Evolutionary conservation across 2,329 filamentous ascomycete genomes (phyloP), one percentile per base, ranked within the genome.

Genomic region (Chaetothyriales sp.): DNA sequence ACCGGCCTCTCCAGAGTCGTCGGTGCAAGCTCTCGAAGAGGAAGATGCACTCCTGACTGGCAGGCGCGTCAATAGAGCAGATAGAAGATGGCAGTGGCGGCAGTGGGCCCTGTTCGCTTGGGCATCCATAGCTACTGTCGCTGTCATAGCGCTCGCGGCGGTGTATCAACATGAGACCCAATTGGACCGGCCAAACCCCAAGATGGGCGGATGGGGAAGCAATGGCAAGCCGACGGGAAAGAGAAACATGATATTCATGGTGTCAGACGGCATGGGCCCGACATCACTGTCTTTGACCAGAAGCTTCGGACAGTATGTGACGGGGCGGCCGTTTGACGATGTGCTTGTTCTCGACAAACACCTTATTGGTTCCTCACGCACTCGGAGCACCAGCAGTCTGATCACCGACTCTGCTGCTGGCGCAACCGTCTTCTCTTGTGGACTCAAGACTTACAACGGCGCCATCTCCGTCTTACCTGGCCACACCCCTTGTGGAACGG

Each of bases 391-490:
- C 59, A 88, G 78, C 63, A 90, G 84, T 52, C 73, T 97, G 55
- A 85, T 98, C 49, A 98, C 92, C 1, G 92, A 98, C 69, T 94
- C 86, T 54, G 92, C 92, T 4, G 92, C 92, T n/a, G 92, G 92
- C 40, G 92, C 92, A 2, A 98, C 92, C 0, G 92, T 92, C 1
- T 98, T 98, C 67, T 89, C 87, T 2, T 98, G 92, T 63, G 90
- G 81, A 18, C 71, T 76, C 64, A 98, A 98, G 78, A 94, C 84
- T 67, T 98, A 98, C 73, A 98, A 98, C 64, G 89, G 89, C 47
- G 92, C 92, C 60, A 97, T 98, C 60, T 86, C 88, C 8, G 85
- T 94, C 50, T 75, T 94, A 15, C 89, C 89, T 0, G 83, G 94
- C 67, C 81, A 85, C 60, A 80, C 81, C 28, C 88, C 92, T 4